A percentile compares a stretch with the other conserved stretches of the same genome.
Evolutionary conservation across 208 protist species (phyloP).

Genomic region (Angomonas deanei): DNA sequence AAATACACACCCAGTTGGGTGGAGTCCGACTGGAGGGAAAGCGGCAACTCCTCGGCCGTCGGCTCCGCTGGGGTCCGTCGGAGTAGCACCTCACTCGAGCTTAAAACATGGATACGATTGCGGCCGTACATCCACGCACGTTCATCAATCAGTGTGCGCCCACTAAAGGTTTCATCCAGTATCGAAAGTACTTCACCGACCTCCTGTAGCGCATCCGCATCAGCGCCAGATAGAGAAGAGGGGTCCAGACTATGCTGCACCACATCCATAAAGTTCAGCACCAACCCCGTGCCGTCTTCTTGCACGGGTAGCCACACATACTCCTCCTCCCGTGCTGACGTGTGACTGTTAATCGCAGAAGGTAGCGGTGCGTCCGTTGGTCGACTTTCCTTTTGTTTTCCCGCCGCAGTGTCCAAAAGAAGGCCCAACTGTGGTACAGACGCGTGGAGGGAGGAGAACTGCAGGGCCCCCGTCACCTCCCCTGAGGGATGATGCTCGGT

Average conservation of each 20-base stretch:
- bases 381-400: background rate
- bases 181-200: constrained; percentile 22
- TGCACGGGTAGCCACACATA: background rate
- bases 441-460: too few relatives aligned
- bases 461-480: too few relatives aligned
- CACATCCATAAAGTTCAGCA: background rate
- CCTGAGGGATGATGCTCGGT: too few relatives aligned
- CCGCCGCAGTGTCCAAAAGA: background rate
- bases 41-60: too few relatives aligned
- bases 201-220: constrained; percentile 8
- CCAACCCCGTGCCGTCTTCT: too few relatives aligned
- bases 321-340: background rate
- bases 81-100: too few relatives aligned
- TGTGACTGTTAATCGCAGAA: too few relatives aligned
- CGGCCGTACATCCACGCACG: constrained; percentile 36
- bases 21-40: too few relatives aligned
- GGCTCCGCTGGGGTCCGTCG: too few relatives aligned
- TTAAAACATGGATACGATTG: constrained; percentile 25
- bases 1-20: background rate
- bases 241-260: background rate
- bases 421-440: too few relatives aligned
- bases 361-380: background rate
- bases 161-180: constrained; percentile 20
- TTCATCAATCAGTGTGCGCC: constrained; percentile 19
- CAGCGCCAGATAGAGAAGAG: background rate